phyloP scores from a whole-genome alignment of 768 basidiomycete species.

The Hemileccinum rubropunctum region DNA sequence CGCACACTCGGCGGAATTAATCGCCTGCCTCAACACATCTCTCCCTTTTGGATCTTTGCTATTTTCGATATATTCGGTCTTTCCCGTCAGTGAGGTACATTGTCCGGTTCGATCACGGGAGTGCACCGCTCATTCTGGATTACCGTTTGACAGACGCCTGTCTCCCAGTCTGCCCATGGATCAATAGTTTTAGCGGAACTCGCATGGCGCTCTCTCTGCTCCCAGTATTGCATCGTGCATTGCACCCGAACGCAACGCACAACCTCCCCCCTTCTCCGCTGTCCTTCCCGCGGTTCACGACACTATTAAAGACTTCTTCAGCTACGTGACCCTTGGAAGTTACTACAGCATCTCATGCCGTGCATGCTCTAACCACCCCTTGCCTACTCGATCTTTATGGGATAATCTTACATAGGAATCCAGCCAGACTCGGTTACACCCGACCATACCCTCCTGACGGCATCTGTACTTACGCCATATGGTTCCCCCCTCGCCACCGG shows the following conservation, averaged over 20 bases:
- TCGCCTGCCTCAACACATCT: slow-evolving; percentile 39
- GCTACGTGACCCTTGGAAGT: slow-evolving; percentile 21
- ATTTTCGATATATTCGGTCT: slow-evolving; percentile 27
- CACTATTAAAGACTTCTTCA: slow-evolving; percentile 11
- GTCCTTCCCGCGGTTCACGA: slow-evolving; percentile 11
- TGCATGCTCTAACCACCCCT: slow-evolving; percentile 15
- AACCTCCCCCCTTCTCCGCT: not conserved
- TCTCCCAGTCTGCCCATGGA: slow-evolving; percentile 7
- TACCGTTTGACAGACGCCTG: slow-evolving; percentile 19
- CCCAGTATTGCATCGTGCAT: not conserved
- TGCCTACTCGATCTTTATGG: slow-evolving; percentile 14
- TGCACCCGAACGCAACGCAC: not conserved
- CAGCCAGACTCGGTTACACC: slow-evolving; percentile 19
- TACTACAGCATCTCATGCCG: slow-evolving; percentile 19
- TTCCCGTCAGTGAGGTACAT: slow-evolving; percentile 35
- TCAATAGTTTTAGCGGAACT: slow-evolving; percentile 7
- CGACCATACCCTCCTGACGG: slow-evolving; percentile 27
- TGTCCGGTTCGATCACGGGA: slow-evolving; percentile 24
- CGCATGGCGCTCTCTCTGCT: not conserved
- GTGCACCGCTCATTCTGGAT: slow-evolving; percentile 12
- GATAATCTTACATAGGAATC: slow-evolving; percentile 13
- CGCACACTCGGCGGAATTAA: slow-evolving; percentile 34
- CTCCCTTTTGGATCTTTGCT: slow-evolving; percentile 43
- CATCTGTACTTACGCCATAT: slow-evolving; percentile 27
- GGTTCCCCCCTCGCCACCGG: slow-evolving; percentile 24